Percentiles rank a stretch among this genome's conserved stretches.
Evolutionary conservation across 176 grass and related monocot genomes (phyloP).

Genomic region (Leersia perrieri): DNA sequence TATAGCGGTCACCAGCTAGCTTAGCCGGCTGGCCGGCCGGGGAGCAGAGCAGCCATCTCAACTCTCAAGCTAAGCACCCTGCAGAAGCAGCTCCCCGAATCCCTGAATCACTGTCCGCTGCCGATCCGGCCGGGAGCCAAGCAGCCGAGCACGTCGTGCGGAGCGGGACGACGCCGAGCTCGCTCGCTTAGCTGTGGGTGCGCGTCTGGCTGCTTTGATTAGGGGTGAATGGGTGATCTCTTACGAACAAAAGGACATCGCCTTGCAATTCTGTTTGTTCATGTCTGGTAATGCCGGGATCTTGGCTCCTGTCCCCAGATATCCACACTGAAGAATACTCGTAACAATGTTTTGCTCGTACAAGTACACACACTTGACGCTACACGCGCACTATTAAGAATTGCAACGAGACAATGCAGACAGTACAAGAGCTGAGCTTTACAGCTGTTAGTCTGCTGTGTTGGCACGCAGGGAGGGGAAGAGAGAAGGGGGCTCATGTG

Average conservation of each 20-base stretch:
- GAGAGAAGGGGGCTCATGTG: background rate
- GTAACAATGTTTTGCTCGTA: background rate
- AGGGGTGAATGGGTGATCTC: background rate
- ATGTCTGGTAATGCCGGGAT: background rate
- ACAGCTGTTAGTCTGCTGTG: conserved; percentile 17
- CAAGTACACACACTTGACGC: too few relatives aligned
- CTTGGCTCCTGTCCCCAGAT: background rate
- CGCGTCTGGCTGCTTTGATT: background rate
- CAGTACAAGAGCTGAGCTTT: background rate
- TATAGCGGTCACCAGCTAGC: background rate
- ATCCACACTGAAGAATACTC: background rate
- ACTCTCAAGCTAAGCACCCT: background rate
- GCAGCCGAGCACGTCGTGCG: background rate
- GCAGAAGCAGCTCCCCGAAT: background rate
- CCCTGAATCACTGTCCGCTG: conserved; percentile 14
- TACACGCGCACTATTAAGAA: background rate
- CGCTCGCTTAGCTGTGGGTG: background rate
- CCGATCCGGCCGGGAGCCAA: background rate
- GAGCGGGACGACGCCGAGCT: background rate
- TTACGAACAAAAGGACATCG: background rate
- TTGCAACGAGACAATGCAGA: background rate
- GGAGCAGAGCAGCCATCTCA: conserved; percentile 17
- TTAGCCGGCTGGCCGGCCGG: background rate
- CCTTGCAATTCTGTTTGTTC: background rate
- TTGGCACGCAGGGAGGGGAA: background rate